A percentile compares a stretch with the other conserved stretches of the same genome.
These are phyloP conservation scores for Salvia hispanica DNA, from an alignment of 257 asterid species.

Conservation along the genomic window DNA sequence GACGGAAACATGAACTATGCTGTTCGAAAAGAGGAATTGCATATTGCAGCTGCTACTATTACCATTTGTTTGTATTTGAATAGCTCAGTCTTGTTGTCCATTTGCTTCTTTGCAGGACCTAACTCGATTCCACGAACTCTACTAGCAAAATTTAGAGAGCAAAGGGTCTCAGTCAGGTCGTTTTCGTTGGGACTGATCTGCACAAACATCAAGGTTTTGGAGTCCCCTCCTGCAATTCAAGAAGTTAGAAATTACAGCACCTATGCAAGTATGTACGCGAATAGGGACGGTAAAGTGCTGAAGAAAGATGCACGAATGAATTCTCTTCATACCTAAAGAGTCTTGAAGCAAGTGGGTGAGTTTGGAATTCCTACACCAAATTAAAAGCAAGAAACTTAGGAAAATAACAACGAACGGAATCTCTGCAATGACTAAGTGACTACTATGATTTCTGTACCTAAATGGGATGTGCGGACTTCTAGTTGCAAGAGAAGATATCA, in stretches of 20 bases:
- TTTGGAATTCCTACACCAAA: conserved; percentile 76
- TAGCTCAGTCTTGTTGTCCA: conserved; percentile 79
- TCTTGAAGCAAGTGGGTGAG: conserved; percentile 99
- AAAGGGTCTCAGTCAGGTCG: conserved; percentile 81
- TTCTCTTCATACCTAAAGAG: conserved; percentile 66
- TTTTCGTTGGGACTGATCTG: conserved; percentile 95
- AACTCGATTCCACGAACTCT: conserved; percentile 93
- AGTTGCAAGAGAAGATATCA: conserved; percentile 89
- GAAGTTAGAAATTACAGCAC: neutral
- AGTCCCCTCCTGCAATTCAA: conserved; percentile 77
- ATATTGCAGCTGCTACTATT: conserved; percentile 22
- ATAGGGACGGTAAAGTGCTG: neutral
- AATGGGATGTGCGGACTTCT: conserved; percentile 89
- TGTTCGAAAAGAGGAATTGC: conserved; percentile 7
- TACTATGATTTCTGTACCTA: conserved; percentile 46
- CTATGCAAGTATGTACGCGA: neutral
- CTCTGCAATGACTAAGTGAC: neutral
- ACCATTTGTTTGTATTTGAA: conserved; percentile 88
- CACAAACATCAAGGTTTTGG: conserved; percentile 93
- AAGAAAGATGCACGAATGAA: neutral
- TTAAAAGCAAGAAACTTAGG: conserved; percentile 28
- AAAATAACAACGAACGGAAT: neutral
- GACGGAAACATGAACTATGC: conserved; percentile 1
- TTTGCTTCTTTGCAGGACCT: conserved; percentile 94
- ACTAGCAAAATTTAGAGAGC: conserved; percentile 95